A percentile compares a stretch with the other conserved stretches of the same genome.
Conservation (phyloP, 352 stramenopile genomes). For the Pythium myriotylum region DNA sequence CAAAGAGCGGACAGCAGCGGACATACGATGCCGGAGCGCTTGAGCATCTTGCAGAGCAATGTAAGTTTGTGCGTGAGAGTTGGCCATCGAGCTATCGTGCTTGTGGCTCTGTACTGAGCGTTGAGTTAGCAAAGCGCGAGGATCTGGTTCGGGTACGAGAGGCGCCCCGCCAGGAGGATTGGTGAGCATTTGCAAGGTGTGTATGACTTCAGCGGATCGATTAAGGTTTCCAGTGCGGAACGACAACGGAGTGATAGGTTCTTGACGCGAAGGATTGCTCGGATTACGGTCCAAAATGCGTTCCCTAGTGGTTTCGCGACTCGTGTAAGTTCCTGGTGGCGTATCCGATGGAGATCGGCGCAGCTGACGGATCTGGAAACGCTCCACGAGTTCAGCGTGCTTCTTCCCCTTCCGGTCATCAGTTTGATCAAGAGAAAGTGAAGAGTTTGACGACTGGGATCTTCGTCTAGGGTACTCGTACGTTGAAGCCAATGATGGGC, state of each 20-base stretch:
- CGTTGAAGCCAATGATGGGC: too few species aligned
- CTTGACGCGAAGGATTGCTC: too few species aligned
- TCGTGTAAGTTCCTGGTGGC: background rate
- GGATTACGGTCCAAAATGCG: too few species aligned
- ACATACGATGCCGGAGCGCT: background rate
- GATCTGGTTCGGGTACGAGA: background rate
- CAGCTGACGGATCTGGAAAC: slow-evolving; percentile 10
- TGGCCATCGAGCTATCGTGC: background rate
- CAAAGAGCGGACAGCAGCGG: background rate
- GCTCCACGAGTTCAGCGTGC: slow-evolving; percentile 2
- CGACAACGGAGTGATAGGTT: too few species aligned
- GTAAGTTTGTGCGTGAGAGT: background rate
- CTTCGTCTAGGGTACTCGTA: too few species aligned
- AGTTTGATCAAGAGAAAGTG: slow-evolving; percentile 5
- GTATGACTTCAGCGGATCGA: too few species aligned
- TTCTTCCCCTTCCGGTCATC: slow-evolving; percentile 9
- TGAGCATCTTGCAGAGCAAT: background rate
- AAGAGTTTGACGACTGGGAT: slow-evolving; percentile 1
- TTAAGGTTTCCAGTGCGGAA: too few species aligned
- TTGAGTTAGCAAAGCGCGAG: background rate
- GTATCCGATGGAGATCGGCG: slow-evolving; percentile 1
- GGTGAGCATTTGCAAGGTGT: too few species aligned
- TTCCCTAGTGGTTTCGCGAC: too few species aligned
- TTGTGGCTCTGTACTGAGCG: slow-evolving; percentile 3
- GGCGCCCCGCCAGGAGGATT: too few species aligned